Base-by-base conservation (phyloP, 768 basidiomycete species). In the Amanita inopinata region DNA sequence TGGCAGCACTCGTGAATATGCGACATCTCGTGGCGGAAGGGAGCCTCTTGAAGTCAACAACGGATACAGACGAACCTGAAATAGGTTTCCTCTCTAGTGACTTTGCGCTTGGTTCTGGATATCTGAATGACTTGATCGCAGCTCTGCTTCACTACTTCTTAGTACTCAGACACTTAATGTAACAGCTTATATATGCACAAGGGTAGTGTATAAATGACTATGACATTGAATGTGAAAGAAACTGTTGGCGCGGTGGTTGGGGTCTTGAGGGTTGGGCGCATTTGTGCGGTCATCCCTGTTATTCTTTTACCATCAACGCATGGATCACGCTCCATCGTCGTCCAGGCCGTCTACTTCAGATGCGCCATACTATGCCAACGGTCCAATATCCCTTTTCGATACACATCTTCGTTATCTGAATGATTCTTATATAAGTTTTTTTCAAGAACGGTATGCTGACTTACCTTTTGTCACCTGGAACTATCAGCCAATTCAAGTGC, bases 401-500 rank as follows among this genome's bases (percentile, higher is more conserved):
- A 55, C 70, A 30, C 78, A 89, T 51, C 76, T 90, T 25, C 74
- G 66, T 46, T 66, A 76, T 50, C 59, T 87, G 49, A 72, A 71
- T 31, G 83, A 91, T 51, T 83, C 83, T 3, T 90, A 89, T 58
- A 69, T 93, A 45, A 65, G 56, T 45, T 93, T 92, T 66, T 91
- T 93, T 62, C 76, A 78, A 60, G 90, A 92, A 66, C 73, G 90
- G 89, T 84, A 49, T 48, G 69, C 51, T 32, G 38, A 40, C 45
- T 34, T 43, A 20, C 31, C 33, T 23, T 24, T 45, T 22, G 34
- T 43, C 37, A 38, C 51, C 41, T 47, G 34, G 47, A 52, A 25
- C 36, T n/a, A n/a, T n/a, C n/a, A n/a, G 51, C 47, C 46, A 46
- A 32, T 41, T 49, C 56, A 40, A 50, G 51, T 39, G 43, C 37